Base-by-base conservation (phyloP, 345 rosid genomes). In the Murraya paniculata region DNA sequence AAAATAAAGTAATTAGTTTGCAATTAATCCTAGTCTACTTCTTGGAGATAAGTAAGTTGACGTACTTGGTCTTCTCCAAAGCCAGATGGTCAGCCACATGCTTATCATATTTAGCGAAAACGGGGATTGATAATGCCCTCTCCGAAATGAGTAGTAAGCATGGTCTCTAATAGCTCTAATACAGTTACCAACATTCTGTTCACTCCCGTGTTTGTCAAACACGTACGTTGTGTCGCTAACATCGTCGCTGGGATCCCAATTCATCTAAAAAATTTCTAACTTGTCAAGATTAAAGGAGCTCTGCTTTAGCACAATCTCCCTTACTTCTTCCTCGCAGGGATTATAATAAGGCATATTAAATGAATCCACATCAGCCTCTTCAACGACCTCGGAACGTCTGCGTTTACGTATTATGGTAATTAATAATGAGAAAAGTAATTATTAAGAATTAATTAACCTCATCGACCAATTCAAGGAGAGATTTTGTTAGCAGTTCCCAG, bases 401-500 rank as follows among this genome's bases (percentile, higher is more conserved):
- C 45, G 45, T 9, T 9, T 39, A 9, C 45, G 2, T 39, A 39
- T 2, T 39, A 9, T 39, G 2, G 13, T 39, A 39, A 39, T 2
- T 39, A 39, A 9, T 39, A 9, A 39, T 39, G 45, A 39, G 45
- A 39, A 39, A 9, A 39, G 45, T 9, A 39, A 39, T 39, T 39
- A 39, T 39, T 9, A 9, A 33, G 10, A 28, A 13, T 8, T 24
- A 35, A 53, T 4, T 18, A 71, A 87, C 92, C 84, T 86, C 85
- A 1, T 48, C 14, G 45, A 83, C 84, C 80, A 86, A 75, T 67
- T 82, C 81, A 21, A 35, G 68, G 8, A 89, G 76, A 64, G 87
- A 71, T 45, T 66, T 76, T 16, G 86, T 75, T 30, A 84, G 9
- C 69, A 83, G 59, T 7, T 78, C 80, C 87, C 73, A 82, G 64